Evolutionary conservation across 768 basidiomycete species (phyloP).

Genomic region (Inosperma sp.): DNA sequence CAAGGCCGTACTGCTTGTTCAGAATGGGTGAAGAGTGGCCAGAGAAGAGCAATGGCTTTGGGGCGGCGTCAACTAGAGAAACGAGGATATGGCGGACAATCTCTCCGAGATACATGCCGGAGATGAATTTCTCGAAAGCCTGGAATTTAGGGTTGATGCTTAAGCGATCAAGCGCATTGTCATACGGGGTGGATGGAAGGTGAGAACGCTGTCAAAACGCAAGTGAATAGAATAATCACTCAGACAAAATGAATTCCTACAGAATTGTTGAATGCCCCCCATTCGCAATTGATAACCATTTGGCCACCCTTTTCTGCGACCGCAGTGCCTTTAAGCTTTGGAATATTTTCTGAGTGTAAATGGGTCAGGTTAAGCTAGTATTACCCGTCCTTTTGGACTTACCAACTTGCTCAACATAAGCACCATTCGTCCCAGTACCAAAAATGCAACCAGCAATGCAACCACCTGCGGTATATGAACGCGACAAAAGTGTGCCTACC

Average conservation of each 20-base stretch:
- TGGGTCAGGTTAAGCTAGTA: not conserved
- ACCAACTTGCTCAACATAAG: constrained; percentile 85
- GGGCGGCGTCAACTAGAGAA: constrained; percentile 72
- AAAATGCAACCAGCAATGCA: constrained; percentile 91
- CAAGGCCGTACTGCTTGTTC: constrained; percentile 92
- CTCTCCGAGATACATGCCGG: constrained; percentile 99
- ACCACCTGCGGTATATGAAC: constrained; percentile 90
- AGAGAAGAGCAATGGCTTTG: constrained; percentile 68
- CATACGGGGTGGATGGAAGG: constrained; percentile 84
- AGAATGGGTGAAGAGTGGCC: constrained; percentile 68
- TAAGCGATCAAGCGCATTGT: constrained; percentile 87
- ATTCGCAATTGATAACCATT: constrained; percentile 98
- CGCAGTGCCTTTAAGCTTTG: constrained; percentile 68
- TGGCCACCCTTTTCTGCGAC: constrained; percentile 57
- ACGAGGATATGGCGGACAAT: constrained; percentile 82
- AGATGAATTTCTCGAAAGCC: constrained; percentile 97
- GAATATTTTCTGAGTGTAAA: constrained; percentile 54
- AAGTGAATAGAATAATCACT: not conserved
- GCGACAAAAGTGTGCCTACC: constrained; percentile 89
- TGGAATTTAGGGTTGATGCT: constrained; percentile 93
- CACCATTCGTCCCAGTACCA: constrained; percentile 98
- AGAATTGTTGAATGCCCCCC: constrained; percentile 96
- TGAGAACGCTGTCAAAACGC: constrained; percentile 56
- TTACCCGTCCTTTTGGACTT: constrained; percentile 14
- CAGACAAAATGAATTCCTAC: constrained; percentile 39